Evolutionary conservation across 495 filamentous ascomycete genomes (phyloP).

Genomic region (Aspergillus incahuasiensis): DNA sequence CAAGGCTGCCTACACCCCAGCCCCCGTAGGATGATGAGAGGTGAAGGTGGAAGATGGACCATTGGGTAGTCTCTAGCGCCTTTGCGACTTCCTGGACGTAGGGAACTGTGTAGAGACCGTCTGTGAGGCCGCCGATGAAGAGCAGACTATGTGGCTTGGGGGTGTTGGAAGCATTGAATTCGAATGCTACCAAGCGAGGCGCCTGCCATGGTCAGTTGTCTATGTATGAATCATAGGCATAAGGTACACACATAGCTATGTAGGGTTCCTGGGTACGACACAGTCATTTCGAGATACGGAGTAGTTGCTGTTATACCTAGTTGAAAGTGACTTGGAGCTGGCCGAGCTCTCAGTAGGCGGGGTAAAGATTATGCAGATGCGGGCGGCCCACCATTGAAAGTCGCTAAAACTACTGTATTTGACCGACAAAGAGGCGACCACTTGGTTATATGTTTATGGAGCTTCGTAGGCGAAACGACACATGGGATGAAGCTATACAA

Average conservation of each 20-base stretch:
- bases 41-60: slow-evolving; percentile 58
- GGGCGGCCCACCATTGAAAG: background rate
- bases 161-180: slow-evolving; percentile 39
- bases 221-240: background rate
- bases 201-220: slow-evolving; percentile 31
- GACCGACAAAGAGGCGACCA: background rate
- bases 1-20: slow-evolving; percentile 67
- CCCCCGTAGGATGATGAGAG: slow-evolving; percentile 63
- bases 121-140: slow-evolving; percentile 80
- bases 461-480: background rate
- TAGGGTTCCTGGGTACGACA: slow-evolving; percentile 30
- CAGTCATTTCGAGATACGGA: slow-evolving; percentile 10
- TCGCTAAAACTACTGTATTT: background rate
- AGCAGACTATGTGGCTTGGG: slow-evolving; percentile 62
- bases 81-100: slow-evolving; percentile 54
- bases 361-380: background rate
- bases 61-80: slow-evolving; percentile 54
- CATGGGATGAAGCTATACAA: background rate
- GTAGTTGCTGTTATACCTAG: background rate
- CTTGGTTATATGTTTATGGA: background rate
- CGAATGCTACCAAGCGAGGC: slow-evolving; percentile 54
- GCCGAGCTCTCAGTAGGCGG: background rate
- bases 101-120: slow-evolving; percentile 66
- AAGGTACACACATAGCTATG: slow-evolving; percentile 35
- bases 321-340: background rate